A percentile compares a stretch with the other conserved stretches of the same genome.
Evolutionary conservation across 1,284 basidiomycete species (phyloP).

Genomic region (Golubevia sp.): DNA sequence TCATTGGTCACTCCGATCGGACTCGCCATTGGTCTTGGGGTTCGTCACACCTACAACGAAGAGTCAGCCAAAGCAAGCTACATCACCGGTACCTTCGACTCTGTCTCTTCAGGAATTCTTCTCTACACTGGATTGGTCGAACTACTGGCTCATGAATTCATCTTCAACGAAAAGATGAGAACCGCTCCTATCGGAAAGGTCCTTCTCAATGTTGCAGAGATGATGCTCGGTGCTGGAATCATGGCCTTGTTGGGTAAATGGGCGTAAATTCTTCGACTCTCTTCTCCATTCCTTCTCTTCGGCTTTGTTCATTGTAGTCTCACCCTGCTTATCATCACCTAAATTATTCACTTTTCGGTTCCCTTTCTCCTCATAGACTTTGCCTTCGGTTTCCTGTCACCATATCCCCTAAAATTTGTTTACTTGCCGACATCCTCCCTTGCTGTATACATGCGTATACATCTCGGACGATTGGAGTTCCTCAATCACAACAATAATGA

Average conservation of each 20-base stretch:
- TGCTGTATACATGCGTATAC: too few species aligned
- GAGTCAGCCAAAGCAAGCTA: conserved; percentile 49
- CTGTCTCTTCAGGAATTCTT: conserved; percentile 55
- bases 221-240: conserved; percentile 62
- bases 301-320: too few species aligned
- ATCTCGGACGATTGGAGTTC: too few species aligned
- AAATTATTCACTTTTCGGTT: too few species aligned
- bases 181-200: conserved; percentile 46
- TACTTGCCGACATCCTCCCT: too few species aligned
- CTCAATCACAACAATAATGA: too few species aligned
- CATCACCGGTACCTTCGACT: conserved; percentile 53
- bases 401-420: too few species aligned
- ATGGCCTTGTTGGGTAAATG: conserved; percentile 64
- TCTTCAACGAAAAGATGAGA: conserved; percentile 60
- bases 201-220: conserved; percentile 45
- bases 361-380: too few species aligned
- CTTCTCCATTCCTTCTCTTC: too few species aligned
- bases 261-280: conserved; percentile 26
- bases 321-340: too few species aligned
- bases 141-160: conserved; percentile 59
- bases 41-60: conserved; percentile 52
- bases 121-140: conserved; percentile 58
- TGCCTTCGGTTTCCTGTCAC: too few species aligned
- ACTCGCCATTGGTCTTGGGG: conserved; percentile 55
- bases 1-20: conserved; percentile 56